Base-by-base conservation (phyloP, 352 stramenopile species). In the Pythium rishiriense region DNA sequence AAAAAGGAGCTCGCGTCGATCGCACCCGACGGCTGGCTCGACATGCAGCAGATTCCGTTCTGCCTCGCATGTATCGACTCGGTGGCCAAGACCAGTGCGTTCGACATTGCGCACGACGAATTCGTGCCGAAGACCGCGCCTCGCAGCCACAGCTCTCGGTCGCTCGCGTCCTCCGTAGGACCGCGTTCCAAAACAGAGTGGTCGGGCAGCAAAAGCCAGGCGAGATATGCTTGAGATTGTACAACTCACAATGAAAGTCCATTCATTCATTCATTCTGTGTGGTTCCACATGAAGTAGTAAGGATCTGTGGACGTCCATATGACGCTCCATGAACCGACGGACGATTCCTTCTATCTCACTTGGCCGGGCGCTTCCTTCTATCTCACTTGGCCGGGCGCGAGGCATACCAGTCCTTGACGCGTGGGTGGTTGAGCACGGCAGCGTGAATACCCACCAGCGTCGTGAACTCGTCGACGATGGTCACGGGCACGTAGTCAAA, bases 341-440 rank as follows among this genome's bases (percentile, higher is more conserved):
- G n/a, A n/a, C n/a, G n/a, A n/a, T n/a, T n/a, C n/a, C n/a, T n/a
- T n/a, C n/a, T n/a, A n/a, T n/a, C n/a, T n/a, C n/a, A n/a, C n/a
- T n/a, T n/a, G n/a, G n/a, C n/a, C n/a, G n/a, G n/a, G n/a, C n/a
- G n/a, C n/a, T n/a, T n/a, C n/a, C n/a, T n/a, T n/a, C n/a, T n/a
- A n/a, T n/a, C 21, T 26, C 45, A 31, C 25, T 54, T 54, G 14
- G 5, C 22, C 8, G 24, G 48, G n/a, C 35, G 35, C 4, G 35
- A 43, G n/a, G 52, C 35, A 26, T 59, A 35, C 52, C 77, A 88
- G 54, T 83, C 65, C 21, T 52, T 17, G 14, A 86, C 76, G 56
- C 82, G 76, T 14, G 73, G 63, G 54, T 86, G 76, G 26, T n/a
- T 51, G 0, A 48, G 31, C 21, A 88, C 73, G 3, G 54, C 39